Evolutionary conservation across 805 yeast species (phyloP), one percentile per base, ranked within the genome.

Genomic region (Maudiozyma bulderi): DNA sequence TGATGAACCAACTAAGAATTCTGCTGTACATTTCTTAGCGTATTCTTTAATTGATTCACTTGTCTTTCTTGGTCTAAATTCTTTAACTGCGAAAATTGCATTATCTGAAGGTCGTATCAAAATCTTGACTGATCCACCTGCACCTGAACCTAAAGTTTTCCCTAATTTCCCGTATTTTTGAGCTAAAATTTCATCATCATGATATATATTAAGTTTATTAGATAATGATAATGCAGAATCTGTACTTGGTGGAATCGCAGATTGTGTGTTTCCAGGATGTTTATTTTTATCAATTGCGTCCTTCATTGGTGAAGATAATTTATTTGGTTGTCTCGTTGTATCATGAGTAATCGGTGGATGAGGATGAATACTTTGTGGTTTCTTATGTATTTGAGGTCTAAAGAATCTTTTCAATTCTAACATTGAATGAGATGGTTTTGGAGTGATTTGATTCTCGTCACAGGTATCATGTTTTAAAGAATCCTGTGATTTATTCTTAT

Each of bases 11-110:
- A 86, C 83, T 65, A 91, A 81, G 63, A 82, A 86, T 62, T 86
- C 95, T 14, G 89, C 87, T 0, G 90, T 85, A 60, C 90, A 84
- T 67, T 86, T 85, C 56, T 82, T 81, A n/a, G 87, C 84, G 62
- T 86, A 86, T 52, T 85, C 91, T 59, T 81, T 80, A 50, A 77
- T 72, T 4, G 79, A 67, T 62, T 86, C 95, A 56, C 76, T 80
- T 40, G 81, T 75, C 59, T 83, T 74, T 53, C 84, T 75, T 6
- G 86, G 75, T 57, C 90, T 75, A 58, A 86, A 86, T 64, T 85
- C 90, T 60, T 86, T 86, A 14, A 86, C 91, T 0, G 95, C 95
- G 68, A 84, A 85, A 0, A 84, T 76, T 35, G 76, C 75, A 54
- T 78, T 76, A 64, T 84, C 91, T 38, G 78, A 67, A 44, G 83